These are phyloP conservation scores for Mortierella sp. DNA, from an alignment of 371 early-diverging fungal species.

Conservation along the genomic window DNA sequence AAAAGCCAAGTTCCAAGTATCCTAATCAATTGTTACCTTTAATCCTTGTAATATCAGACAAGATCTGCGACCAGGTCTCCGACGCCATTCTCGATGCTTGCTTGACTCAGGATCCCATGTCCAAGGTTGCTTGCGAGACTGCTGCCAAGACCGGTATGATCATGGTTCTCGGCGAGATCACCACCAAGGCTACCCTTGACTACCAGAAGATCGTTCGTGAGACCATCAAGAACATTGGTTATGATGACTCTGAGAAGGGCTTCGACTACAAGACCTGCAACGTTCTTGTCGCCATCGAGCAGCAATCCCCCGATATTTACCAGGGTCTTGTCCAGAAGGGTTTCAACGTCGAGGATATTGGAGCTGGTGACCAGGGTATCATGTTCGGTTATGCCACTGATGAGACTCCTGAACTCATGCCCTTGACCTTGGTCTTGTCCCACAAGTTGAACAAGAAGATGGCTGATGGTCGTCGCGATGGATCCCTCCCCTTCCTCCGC, in stretches of 20 bases:
- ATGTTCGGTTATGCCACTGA: conserved; percentile 99
- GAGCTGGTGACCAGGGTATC: conserved; percentile 99
- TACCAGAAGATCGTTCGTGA: conserved; percentile 98
- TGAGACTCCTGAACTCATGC: conserved; percentile 99
- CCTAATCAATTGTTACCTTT: neutral
- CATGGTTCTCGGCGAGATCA: conserved; percentile 99
- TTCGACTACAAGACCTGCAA: conserved; percentile 99
- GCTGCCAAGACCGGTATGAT: conserved; percentile 99
- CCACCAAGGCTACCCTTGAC: conserved; percentile 97
- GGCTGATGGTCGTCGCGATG: conserved; percentile 95
- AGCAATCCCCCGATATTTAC: conserved; percentile 99
- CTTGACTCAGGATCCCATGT: conserved; percentile 94
- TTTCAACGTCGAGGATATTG: conserved; percentile 94
- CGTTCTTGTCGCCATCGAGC: conserved; percentile 98
- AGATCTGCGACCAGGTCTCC: conserved; percentile 99
- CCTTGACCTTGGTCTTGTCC: conserved; percentile 94
- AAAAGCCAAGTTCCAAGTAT: neutral
- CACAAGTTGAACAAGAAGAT: conserved; percentile 98
- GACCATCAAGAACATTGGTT: conserved; percentile 98
- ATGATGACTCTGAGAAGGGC: conserved; percentile 97
- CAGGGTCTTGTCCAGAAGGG: conserved; percentile 95
- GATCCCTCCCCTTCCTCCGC: conserved; percentile 88
- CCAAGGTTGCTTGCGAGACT: conserved; percentile 99
- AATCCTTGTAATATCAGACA: conserved; percentile 74
- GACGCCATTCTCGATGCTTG: conserved; percentile 99